These are phyloP conservation scores for Kwoniella shandongensis DNA, from an alignment of 768 basidiomycete genomes.

Conservation along the genomic window DNA sequence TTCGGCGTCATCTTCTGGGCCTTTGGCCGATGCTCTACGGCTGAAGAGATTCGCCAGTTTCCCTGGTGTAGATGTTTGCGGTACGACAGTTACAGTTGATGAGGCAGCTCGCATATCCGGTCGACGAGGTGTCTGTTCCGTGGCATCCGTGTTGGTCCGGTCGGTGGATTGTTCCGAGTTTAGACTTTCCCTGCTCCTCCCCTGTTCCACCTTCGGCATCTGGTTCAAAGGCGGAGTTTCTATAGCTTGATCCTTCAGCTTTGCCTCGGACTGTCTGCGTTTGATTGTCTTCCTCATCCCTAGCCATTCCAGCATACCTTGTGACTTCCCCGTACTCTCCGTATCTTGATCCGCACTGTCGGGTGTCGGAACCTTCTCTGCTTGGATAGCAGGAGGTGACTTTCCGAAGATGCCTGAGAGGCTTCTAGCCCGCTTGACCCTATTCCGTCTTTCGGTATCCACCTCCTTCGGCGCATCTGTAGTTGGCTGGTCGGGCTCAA, in stretches of 20 bases:
- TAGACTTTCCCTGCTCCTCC: slow-evolving; percentile 13
- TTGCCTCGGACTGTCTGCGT: slow-evolving; percentile 28
- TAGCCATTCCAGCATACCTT: slow-evolving; percentile 44
- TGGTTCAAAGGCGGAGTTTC: background rate
- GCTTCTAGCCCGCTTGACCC: slow-evolving; percentile 35
- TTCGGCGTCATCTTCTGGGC: slow-evolving; percentile 5
- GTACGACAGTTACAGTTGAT: slow-evolving; percentile 19
- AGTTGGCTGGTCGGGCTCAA: slow-evolving; percentile 22
- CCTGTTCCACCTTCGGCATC: slow-evolving; percentile 1
- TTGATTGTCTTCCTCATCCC: slow-evolving; percentile 35
- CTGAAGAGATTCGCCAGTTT: slow-evolving; percentile 22
- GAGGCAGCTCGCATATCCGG: slow-evolving; percentile 3
- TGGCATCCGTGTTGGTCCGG: background rate
- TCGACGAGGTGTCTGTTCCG: slow-evolving; percentile 10
- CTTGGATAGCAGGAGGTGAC: slow-evolving; percentile 6
- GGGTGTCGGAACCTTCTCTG: background rate
- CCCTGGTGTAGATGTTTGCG: background rate
- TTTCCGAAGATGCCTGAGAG: slow-evolving; percentile 40
- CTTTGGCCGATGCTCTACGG: slow-evolving; percentile 24
- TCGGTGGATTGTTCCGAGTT: background rate
- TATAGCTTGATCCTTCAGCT: slow-evolving; percentile 7
- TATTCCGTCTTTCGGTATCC: slow-evolving; percentile 17
- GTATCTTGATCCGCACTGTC: slow-evolving; percentile 1
- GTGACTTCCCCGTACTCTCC: slow-evolving; percentile 15
- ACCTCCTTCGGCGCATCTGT: slow-evolving; percentile 2